A percentile compares a stretch with the other conserved stretches of the same genome.
These are phyloP conservation scores for Fusarium austroafricanum DNA, from an alignment of 2,329 filamentous ascomycete species.

Conservation along the genomic window DNA sequence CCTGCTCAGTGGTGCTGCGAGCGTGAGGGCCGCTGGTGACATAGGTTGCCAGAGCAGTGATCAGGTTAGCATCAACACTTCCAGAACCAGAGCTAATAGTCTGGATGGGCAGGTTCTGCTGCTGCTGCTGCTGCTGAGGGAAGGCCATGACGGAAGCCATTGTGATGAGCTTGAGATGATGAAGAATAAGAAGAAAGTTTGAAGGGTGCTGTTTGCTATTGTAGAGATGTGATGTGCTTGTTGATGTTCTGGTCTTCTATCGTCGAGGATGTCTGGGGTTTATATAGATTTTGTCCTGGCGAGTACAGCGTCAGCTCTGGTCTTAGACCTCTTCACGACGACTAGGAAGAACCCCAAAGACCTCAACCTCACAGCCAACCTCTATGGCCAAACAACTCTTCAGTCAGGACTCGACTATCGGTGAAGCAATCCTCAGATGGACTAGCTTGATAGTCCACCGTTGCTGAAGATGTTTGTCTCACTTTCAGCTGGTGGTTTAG, in stretches of 20 bases:
- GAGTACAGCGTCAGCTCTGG: too few relatives aligned
- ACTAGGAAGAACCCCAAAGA: rapidly evolving
- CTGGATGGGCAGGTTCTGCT: background rate
- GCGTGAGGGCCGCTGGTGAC: background rate
- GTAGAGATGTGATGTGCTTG: background rate
- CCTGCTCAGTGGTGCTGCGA: slow-evolving; percentile 1
- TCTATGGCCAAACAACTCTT: too few relatives aligned
- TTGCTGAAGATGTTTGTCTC: slow-evolving; percentile 1
- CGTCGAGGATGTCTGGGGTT: background rate
- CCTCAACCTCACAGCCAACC: background rate
- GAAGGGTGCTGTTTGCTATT: background rate
- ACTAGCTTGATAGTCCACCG: background rate
- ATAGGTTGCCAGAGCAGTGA: background rate
- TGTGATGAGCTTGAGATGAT: background rate
- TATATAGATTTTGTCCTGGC: background rate
- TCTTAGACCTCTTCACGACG: too few relatives aligned
- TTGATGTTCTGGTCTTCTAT: background rate
- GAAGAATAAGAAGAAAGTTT: background rate
- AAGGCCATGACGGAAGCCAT: background rate
- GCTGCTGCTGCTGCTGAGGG: slow-evolving; percentile 4
- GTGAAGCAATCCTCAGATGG: background rate
- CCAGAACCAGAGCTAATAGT: background rate
- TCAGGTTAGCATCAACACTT: background rate
- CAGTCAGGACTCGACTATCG: background rate
- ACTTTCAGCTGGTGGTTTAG: background rate